Evolutionary conservation across 441 rosid genomes (phyloP).

Genomic region (Gossypium lobatum): DNA sequence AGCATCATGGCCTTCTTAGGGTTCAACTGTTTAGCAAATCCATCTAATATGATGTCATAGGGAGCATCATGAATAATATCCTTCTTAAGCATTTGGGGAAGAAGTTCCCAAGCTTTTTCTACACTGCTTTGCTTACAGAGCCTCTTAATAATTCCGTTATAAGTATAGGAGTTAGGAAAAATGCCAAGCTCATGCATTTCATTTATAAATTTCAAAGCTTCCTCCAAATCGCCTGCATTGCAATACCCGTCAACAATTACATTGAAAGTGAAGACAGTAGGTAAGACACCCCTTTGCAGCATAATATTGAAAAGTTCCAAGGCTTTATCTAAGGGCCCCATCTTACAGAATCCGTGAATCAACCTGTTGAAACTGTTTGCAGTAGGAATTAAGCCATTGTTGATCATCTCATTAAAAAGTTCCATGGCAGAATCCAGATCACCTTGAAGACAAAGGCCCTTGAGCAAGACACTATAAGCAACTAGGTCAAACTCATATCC

Average conservation of each 20-base stretch:
- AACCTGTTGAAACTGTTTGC: conserved; percentile 25
- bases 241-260: conserved; percentile 31
- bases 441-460: conserved; percentile 33
- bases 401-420: conserved; percentile 35
- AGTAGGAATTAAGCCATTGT: conserved; percentile 27
- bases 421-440: conserved; percentile 33
- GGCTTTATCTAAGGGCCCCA: conserved; percentile 33
- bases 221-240: conserved; percentile 25
- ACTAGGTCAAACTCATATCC: conserved; percentile 30
- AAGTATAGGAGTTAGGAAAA: conserved; percentile 36
- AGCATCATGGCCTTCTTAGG: conserved; percentile 29
- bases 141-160: conserved; percentile 30
- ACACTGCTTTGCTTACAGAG: conserved; percentile 30
- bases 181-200: conserved; percentile 29
- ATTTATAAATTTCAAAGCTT: conserved; percentile 36
- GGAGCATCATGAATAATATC: conserved; percentile 32
- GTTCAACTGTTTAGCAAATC: conserved; percentile 35
- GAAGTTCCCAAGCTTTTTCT: conserved; percentile 37
- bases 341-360: conserved; percentile 41
- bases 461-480: conserved; percentile 32
- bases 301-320: conserved; percentile 30
- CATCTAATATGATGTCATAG: conserved; percentile 36
- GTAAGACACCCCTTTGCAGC: conserved; percentile 27
- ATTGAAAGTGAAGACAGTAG: conserved; percentile 34
- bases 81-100: conserved; percentile 50